Percentiles rank a stretch among this genome's conserved stretches.
Conservation (phyloP, 495 filamentous ascomycete species). For the Tuber indicum region DNA sequence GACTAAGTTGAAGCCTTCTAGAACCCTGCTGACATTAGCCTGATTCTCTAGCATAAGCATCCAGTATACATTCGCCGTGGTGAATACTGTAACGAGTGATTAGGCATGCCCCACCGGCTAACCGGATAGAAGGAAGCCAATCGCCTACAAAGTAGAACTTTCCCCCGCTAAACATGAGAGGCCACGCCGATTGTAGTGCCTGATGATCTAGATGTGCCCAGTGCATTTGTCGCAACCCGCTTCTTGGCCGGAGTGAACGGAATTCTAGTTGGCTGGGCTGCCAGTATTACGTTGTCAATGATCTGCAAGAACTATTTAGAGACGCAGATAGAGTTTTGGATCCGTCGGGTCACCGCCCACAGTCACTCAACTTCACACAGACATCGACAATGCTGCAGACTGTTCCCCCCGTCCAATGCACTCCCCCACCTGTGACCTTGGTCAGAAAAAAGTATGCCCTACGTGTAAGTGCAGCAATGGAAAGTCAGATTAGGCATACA, state of each 20-base stretch:
- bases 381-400: slow-evolving; percentile 16
- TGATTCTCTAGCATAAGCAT: slow-evolving; percentile 60
- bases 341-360: background rate
- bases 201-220: background rate
- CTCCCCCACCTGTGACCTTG: slow-evolving; percentile 16
- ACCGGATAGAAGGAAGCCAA: background rate
- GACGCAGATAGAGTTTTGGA: background rate
- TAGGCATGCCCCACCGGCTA: no score
- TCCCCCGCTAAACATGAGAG: slow-evolving; percentile 56
- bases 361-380: slow-evolving; percentile 18
- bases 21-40: slow-evolving; percentile 56
- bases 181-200: slow-evolving; percentile 28
- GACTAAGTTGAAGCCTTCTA: slow-evolving; percentile 43
- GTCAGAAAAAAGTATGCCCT: background rate
- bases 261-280: slow-evolving; percentile 7
- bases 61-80: slow-evolving; percentile 60
- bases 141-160: slow-evolving; percentile 57
- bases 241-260: slow-evolving; percentile 1
- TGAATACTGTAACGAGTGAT: background rate
- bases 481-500: slow-evolving; percentile 7
- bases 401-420: slow-evolving; percentile 15
- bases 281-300: slow-evolving; percentile 21
- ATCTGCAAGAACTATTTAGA: slow-evolving; percentile 15
- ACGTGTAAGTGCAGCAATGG: background rate
- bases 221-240: background rate